Evolutionary conservation across 1,139 yeast genomes (phyloP), one percentile per base, ranked within the genome.

Genomic region (Geotrichum histeridarum): DNA sequence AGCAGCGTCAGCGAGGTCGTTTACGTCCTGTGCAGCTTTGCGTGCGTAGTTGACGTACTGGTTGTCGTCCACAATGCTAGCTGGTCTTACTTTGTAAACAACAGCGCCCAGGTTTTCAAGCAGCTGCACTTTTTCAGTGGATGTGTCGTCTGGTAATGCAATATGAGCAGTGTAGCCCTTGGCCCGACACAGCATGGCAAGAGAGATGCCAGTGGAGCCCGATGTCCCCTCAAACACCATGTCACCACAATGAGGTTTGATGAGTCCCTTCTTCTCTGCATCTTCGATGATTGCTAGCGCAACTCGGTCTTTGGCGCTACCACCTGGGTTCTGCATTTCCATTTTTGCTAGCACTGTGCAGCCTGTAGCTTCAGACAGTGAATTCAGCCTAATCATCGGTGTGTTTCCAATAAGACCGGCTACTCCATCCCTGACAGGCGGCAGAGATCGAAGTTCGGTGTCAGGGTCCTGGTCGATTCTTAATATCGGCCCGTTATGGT

Each of bases 111-210:
- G 76, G 47, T 86, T 77, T 54, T 77, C 76, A 50, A 93, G 73
- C 41, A 93, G 73, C 50, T 80, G 81, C 27, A 93, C 67, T 65
- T 93, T 93, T 63, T 93, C 98, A 1, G 75, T 76, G 0, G 96
- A 85, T 0, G 98, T 93, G 65, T 93, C 99, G 67, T 90, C 94
- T 0, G 98, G 99, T n/a, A 93, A 75, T 56, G 95, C 91, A 33
- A 93, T 93, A 65, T 90, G 96, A 0, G 96, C 87, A 12, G 79
- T 80, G 68, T 91, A 91, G 0, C 99, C 99, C 57, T 87, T 70
- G 0, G 97, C 87, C 62, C 90, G 82, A 59, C 95, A 87, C 27
- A 93, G 77, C 71, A 89, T 80, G 1, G 98, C 96, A 61, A 93
- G 79, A 1, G 96, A 87, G 31, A 93, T 93, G 8, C 99, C 99